A percentile compares a stretch with the other conserved stretches of the same genome.
phyloP scores from a whole-genome alignment of 129 eudicot genomes.

The Pseudognaphalium luteoalbum region DNA sequence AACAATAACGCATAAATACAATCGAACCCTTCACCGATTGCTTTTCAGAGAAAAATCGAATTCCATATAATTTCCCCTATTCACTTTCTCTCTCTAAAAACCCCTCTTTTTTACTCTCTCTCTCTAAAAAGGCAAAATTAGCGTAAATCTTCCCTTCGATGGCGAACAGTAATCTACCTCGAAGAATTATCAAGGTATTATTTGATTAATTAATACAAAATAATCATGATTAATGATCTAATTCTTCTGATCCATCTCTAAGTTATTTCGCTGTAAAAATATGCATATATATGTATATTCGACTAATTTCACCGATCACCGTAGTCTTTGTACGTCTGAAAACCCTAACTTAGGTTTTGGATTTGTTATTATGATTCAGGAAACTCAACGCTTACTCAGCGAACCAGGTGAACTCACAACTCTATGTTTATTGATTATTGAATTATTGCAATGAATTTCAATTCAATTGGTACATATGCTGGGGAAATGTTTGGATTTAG shows the following conservation, averaged over 20 bases:
- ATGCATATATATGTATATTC: background rate
- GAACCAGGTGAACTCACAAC: slow-evolving; percentile 48
- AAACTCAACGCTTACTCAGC: slow-evolving; percentile 59
- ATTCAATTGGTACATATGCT: background rate
- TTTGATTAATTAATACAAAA: background rate
- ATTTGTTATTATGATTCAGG: slow-evolving; percentile 36
- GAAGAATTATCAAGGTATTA: slow-evolving; percentile 55
- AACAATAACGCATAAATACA: background rate
- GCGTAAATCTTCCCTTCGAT: slow-evolving; percentile 39
- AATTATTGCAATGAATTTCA: background rate
- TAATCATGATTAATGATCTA: slow-evolving; percentile 19
- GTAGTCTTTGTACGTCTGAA: slow-evolving; percentile 17
- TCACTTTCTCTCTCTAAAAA: slow-evolving; percentile 26
- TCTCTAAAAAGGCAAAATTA: slow-evolving; percentile 26
- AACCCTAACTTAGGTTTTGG: slow-evolving; percentile 30
- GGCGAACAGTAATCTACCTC: slow-evolving; percentile 58
- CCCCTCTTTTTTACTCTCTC: slow-evolving; percentile 18
- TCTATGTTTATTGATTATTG: background rate
- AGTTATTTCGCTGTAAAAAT: slow-evolving; percentile 6
- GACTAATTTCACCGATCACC: slow-evolving; percentile 17
- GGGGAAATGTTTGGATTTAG: slow-evolving; percentile 6
- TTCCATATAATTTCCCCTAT: background rate
- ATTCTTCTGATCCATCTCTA: slow-evolving; percentile 17
- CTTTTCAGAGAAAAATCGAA: background rate
- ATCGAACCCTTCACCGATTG: background rate